Evolutionary conservation across 2,329 filamentous ascomycete genomes (phyloP), one percentile per base, ranked within the genome.

Genomic region (Didymella exigua): DNA sequence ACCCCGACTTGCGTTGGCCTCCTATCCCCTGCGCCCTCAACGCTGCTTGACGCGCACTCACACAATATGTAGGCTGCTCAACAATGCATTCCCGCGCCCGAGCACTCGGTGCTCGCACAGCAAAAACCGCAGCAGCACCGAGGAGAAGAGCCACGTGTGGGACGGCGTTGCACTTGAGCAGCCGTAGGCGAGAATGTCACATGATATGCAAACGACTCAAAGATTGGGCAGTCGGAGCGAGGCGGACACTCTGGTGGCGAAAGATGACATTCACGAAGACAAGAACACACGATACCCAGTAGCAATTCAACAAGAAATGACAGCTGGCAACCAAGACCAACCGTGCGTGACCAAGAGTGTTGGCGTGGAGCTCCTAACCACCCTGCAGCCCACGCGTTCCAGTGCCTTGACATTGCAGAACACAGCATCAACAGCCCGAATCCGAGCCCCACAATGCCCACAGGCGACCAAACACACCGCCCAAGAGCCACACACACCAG

Each of bases 51-150:
- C 18, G 19, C 19, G 14, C 53, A 48, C 59, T 62, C 51, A 62
- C 40, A 47, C 38, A 18, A 44, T 41, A 42, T 30, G 30, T 48
- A 63, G 61, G 60, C 46, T 38, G 24, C 54, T 59, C 14, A 46
- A 52, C 24, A 55, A 49, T 26, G 45, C 45, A n/a, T 49, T 45
- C 26, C 44, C 42, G 34, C 41, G 49, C 21, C 42, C 51, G 23
- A 56, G 49, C 46, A 50, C 44, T 48, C 50, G 38, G 29, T 58
- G 49, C 42, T 19, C 36, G 9, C 61, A 45, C 27, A 45, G 45
- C 40, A 49, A 33, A 14, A 54, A 47, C 23, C 50, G 58, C 34
- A 56, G 54, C 48, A 63, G 51, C 42, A 59, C 56, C 26, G 48
- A 60, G 36, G 55, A 59, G 33, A 45, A 61, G 33, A 34, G 40